Base-by-base conservation (phyloP, 2,329 filamentous ascomycete species). In the Diplodia scrobiculata region DNA sequence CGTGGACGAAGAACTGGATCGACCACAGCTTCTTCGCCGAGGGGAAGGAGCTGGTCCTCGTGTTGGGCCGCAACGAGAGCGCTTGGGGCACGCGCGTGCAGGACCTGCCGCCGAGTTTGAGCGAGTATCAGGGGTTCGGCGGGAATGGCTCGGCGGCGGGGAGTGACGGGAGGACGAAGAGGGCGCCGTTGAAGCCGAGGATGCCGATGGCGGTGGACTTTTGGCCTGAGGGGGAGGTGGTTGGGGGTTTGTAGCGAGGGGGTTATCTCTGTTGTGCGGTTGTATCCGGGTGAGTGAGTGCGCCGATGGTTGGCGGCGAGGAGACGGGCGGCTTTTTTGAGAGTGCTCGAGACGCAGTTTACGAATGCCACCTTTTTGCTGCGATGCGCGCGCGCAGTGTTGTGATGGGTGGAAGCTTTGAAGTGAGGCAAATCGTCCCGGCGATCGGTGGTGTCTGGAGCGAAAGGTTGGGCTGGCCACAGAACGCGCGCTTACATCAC, bases 1-100 rank as follows among this genome's bases (percentile, higher is more conserved):
- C 73, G 2, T 81, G 78, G 65, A 77, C 74, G 5, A 77, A 74
- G 71, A 80, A 78, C 66, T 81, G 78, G 78, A 75, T 81, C 36
- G 72, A 71, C 25, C 79, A 81, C 69, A 67, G 59, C 25, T 80
- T 81, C 69, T 81, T 80, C 68, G 71, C 77, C n/a, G 72, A 80
- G 32, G 79, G 79, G 0, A 75, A 75, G 53, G 75, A 77, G 53
- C 68, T 81, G 62, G 79, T 79, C 62, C 70, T 81, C 54, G 77
- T 73, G 6, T 68, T 81, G 38, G 79, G 79, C 3, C 62, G 67
- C 51, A 77, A 74, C 41, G 79, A 81, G 70, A 80, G 79, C 71
- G 54, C 66, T 11, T 81, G 79, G 79, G 79, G 79, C 1, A 80
- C 78, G 14, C 71, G 69, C 47, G 69, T 72, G 34, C 73, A 79